Evolutionary conservation across 2,329 filamentous ascomycete genomes (phyloP), one percentile per base, ranked within the genome.

Genomic region (Alternaria longipes): DNA sequence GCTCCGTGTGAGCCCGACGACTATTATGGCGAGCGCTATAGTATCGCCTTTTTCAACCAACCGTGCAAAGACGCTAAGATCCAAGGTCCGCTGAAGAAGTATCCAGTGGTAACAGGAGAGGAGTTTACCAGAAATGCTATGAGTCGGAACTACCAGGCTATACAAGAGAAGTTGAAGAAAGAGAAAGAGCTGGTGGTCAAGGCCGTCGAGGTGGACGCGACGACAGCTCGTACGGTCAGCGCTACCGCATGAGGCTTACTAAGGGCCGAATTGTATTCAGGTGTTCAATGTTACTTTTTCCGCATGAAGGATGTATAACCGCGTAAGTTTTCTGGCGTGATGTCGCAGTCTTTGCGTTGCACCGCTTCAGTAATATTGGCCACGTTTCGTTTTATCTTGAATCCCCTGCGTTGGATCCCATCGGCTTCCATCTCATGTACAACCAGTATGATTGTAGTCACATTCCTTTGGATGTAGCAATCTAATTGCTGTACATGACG

Each of bases 31-130:
- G 83, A 85, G 65, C 81, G 88, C 42, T 90, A 88, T 72, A 88
- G 86, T 72, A 87, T 90, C 71, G 88, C 88, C 8, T 90, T 85
- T 68, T 90, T 90, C 76, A 90, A 89, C 65, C 87, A 90, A 77
- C 87, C 87, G 0, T 85, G 84, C 72, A 84, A 82, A 56, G 84
- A 88, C 73, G 83, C 83, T 9, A 70, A 81, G 63, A 88, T 90
- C 40, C 87, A 89, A 70, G 88, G 87, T 0, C 87, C 86, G 2
- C 50, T 77, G 72, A 86, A 86, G 77, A 90, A 89, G 76, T 90
- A 90, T 74, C 84, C 86, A 2, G 72, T 82, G 58, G 82, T 90
- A 14, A 89, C 86, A 0, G 87, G 87, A 2, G 83, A 83, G 54
- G 81, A 90, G 72, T 90, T 90, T 66, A 89, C 85, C 14, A 73